phyloP scores from a whole-genome alignment of 2,329 filamentous ascomycete genomes.

The Mariannaea elegans region DNA sequence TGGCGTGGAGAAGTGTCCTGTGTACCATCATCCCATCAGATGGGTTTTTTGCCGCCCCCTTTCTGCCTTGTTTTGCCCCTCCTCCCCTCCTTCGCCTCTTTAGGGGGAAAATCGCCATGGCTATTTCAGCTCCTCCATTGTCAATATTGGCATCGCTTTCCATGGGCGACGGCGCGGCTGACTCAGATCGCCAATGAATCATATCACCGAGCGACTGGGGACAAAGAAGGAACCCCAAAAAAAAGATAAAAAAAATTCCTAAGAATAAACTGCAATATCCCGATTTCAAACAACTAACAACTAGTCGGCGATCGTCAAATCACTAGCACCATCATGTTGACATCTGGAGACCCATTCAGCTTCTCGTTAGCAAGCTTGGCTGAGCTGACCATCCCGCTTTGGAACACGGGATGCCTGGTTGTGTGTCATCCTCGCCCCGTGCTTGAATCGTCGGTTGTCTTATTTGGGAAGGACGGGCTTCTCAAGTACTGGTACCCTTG shows the following conservation, averaged over 20 bases:
- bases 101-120: slow-evolving; percentile 1
- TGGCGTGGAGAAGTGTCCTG: slow-evolving; percentile 7
- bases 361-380: slow-evolving; percentile 11
- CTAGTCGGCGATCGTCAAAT: slow-evolving; percentile 3
- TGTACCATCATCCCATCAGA: not conserved
- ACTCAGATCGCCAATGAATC: slow-evolving; percentile 19
- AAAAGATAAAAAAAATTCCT: not conserved
- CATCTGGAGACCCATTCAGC: not conserved
- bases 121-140: slow-evolving; percentile 20
- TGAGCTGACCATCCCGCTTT: slow-evolving; percentile 17
- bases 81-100: not conserved
- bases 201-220: not conserved
- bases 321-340: not conserved
- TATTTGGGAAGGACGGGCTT: not conserved
- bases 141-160: slow-evolving; percentile 20
- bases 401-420: not conserved
- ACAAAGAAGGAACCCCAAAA: not conserved
- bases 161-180: slow-evolving; percentile 13
- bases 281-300: no score
- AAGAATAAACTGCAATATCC: slow-evolving; percentile 5
- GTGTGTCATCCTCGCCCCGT: not conserved
- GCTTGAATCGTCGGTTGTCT: slow-evolving; percentile 1
- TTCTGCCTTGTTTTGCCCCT: slow-evolving; percentile 11
- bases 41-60: not conserved
- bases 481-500: not conserved